These are phyloP conservation scores for Phanerochaete carnosa DNA, from an alignment of 768 basidiomycete genomes.

Conservation along the genomic window DNA sequence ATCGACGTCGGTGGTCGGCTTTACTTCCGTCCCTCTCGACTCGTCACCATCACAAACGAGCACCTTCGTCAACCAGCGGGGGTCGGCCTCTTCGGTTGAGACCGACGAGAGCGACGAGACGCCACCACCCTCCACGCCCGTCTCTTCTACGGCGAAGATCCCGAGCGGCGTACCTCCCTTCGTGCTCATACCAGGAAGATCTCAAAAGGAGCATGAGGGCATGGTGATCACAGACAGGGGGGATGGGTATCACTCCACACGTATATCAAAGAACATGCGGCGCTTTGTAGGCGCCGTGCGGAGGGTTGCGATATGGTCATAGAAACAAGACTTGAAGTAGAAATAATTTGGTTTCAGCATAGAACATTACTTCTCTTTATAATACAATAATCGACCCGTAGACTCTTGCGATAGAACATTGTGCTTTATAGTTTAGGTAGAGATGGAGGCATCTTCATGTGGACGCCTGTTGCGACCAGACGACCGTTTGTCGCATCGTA, in stretches of 20 bases:
- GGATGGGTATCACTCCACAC: neutral
- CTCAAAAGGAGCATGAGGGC: neutral
- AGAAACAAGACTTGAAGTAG: neutral
- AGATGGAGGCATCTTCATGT: constrained; percentile 19
- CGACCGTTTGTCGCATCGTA: constrained; percentile 5
- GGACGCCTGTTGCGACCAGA: constrained; percentile 18
- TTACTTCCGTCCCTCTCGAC: constrained; percentile 3
- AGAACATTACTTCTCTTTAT: no score
- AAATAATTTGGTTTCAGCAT: neutral
- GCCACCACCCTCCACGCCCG: constrained; percentile 18
- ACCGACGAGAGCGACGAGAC: constrained; percentile 14
- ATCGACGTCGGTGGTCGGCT: neutral
- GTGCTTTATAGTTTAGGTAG: constrained; percentile 9
- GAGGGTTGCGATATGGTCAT: constrained; percentile 2
- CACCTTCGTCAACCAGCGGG: constrained; percentile 1
- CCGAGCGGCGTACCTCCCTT: constrained; percentile 12
- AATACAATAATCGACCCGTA: neutral
- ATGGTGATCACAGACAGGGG: neutral
- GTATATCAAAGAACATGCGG: constrained; percentile 1
- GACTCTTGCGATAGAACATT: neutral
- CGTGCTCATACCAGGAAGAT: constrained; percentile 6
- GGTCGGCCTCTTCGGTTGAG: neutral
- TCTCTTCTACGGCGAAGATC: constrained; percentile 7
- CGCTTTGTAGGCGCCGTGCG: constrained; percentile 13
- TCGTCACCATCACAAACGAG: neutral